phyloP scores from a whole-genome alignment of 2,329 filamentous ascomycete genomes.

The Penicillium aurantiogriseum region DNA sequence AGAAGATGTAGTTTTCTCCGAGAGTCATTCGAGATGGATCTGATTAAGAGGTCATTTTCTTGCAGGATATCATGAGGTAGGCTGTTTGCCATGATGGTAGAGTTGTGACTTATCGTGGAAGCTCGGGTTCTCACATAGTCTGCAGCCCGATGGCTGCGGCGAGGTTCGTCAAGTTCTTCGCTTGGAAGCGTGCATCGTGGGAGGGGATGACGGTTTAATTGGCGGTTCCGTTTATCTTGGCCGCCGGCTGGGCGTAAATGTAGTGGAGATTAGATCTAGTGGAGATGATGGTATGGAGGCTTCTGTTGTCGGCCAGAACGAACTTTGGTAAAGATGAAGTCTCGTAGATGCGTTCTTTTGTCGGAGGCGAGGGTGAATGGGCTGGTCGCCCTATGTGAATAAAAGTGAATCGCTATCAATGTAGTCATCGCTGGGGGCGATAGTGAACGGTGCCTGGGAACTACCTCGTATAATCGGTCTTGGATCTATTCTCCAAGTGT shows the following conservation, averaged over 20 bases:
- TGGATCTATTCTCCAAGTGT: background rate
- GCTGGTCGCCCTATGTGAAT: no score
- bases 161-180: no score
- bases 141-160: no score
- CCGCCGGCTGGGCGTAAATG: background rate
- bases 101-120: fast-evolving
- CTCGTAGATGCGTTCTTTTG: background rate
- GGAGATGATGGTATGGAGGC: background rate
- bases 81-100: background rate
- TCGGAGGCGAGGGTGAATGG: background rate
- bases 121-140: no score
- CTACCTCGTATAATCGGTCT: background rate
- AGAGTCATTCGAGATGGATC: background rate
- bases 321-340: background rate
- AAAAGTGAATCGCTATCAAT: background rate
- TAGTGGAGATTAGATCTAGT: no score
- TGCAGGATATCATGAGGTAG: no score
- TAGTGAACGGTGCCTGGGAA: no score
- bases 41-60: background rate
- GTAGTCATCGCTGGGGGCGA: background rate
- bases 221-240: background rate
- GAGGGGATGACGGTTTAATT: background rate
- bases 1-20: no score
- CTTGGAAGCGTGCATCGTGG: background rate
- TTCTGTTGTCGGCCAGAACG: no score